Conservation (phyloP, 225 moss, liverwort and hornwort genomes). For the Lunularia cruciata region DNA sequence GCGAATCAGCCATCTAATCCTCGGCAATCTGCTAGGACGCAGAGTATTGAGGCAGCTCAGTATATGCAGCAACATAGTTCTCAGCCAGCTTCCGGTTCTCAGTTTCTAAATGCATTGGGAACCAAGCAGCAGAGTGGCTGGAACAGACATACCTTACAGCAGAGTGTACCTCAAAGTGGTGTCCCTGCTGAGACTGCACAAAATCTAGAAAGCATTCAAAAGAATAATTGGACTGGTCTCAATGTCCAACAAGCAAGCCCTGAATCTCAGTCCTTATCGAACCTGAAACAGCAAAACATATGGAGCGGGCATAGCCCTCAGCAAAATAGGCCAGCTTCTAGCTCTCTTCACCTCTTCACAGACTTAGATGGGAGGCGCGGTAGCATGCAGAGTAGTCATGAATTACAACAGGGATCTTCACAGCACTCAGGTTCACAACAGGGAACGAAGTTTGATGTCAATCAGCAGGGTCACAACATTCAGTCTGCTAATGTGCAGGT, state of each 20-base stretch:
- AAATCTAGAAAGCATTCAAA: conserved; percentile 48
- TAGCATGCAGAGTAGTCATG: conserved; percentile 56
- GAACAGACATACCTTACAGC: conserved; percentile 62
- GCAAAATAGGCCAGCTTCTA: conserved; percentile 63
- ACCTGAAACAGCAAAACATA: conserved; percentile 63
- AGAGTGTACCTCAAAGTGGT: conserved; percentile 64
- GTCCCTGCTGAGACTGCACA: conserved; percentile 55
- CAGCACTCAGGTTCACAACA: conserved; percentile 55
- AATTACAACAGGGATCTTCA: conserved; percentile 65
- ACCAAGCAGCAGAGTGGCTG: conserved; percentile 68
- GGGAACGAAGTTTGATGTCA: conserved; percentile 42
- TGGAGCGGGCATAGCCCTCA: conserved; percentile 71
- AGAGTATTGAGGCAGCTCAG: conserved; percentile 35
- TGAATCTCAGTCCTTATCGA: conserved; percentile 51
- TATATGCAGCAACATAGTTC: conserved; percentile 39
- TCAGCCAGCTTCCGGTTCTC: conserved; percentile 35
- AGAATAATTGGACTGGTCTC: conserved; percentile 68
- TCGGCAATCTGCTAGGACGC: conserved; percentile 25
- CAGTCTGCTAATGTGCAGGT: conserved; percentile 54
- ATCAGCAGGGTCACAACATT: conserved; percentile 55
- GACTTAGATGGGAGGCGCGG: conserved; percentile 71
- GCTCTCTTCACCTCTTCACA: conserved; percentile 44
- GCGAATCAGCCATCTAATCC: conserved; percentile 24
- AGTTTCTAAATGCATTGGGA: conserved; percentile 48
- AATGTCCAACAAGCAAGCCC: conserved; percentile 54